Base-by-base conservation (phyloP, 1,139 yeast species). In the Yamadazyma jaroonii region DNA sequence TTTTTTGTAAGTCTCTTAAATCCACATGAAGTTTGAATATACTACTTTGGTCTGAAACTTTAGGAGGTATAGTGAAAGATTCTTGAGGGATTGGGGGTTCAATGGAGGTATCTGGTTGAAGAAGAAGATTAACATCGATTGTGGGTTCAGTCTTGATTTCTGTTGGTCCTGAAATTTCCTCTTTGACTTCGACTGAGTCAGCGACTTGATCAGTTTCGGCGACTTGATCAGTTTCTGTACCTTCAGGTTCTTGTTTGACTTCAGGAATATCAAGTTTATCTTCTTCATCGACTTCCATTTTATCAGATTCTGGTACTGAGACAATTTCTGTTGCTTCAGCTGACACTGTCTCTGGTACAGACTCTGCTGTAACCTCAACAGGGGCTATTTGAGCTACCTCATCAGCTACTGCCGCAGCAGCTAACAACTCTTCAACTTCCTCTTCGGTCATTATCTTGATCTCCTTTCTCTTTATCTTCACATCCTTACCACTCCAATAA, bases 11-110 rank as follows among this genome's bases (percentile, higher is more conserved):
- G 11, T 76, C 78, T 33, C 74, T 69, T 9, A 75, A 48, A 37
- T 74, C 68, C 11, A 82, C 62, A 44, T 69, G 71, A 9, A 83
- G 52, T 46, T 79, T 84, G 64, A 84, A 81, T 0, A 85, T 79
- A n/a, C 67, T 57, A 3, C 48, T 28, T 8, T 31, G 37, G 26
- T 48, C 51, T 13, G 41, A 37, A 8, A 43, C 36, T 29, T 37
- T 45, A 5, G 47, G 41, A 9, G 47, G 42, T 10, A 47, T 29
- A 2, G 37, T 24, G 8, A 29, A 24, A 4, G n/a, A 7, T 22
- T 34, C 37, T 31, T 30, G 34, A 6, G 36, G 31, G 25, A 25
- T 4, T 6, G 10, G 9, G 10, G 13, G 10, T 17, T n/a, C 6
- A 4, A 2, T 29, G 22, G 29, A 10, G 22, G 15, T 15, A 29